A percentile compares a stretch with the other conserved stretches of the same genome.
phyloP scores from a whole-genome alignment of 495 filamentous ascomycete genomes.

The Xylaria castorea region DNA sequence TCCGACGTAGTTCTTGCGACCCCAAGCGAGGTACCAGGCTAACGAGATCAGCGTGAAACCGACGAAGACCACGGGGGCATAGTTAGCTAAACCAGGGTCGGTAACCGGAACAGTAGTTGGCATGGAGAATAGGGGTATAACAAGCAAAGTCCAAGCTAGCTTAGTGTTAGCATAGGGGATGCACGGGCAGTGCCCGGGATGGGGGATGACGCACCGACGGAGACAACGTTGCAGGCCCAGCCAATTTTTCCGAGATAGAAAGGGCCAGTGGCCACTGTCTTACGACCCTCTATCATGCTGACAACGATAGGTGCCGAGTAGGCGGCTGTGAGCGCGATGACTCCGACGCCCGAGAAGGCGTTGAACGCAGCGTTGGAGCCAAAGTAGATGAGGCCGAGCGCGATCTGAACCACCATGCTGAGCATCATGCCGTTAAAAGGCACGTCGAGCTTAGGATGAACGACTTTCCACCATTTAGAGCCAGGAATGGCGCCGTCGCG shows the following conservation, averaged over 20 bases:
- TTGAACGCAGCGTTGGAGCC: conserved; percentile 60
- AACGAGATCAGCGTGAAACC: conserved; percentile 62
- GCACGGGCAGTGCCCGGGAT: conserved; percentile 18
- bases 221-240: conserved; percentile 60
- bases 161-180: conserved; percentile 29
- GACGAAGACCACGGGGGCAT: conserved; percentile 69
- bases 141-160: conserved; percentile 66
- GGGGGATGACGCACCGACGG: conserved; percentile 53
- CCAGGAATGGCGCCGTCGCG: conserved; percentile 65
- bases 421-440: conserved; percentile 61
- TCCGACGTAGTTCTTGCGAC: conserved; percentile 72
- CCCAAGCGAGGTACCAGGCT: conserved; percentile 58
- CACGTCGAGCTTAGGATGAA: conserved; percentile 54
- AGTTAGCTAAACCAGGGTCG: conserved; percentile 66
- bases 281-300: conserved; percentile 58
- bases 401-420: conserved; percentile 53
- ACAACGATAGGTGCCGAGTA: conserved; percentile 66
- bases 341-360: conserved; percentile 68
- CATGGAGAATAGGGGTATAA: conserved; percentile 71
- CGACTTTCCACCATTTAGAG: conserved; percentile 58
- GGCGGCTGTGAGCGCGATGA: conserved; percentile 63
- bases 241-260: conserved; percentile 66
- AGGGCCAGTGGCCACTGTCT: conserved; percentile 57
- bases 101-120: conserved; percentile 66
- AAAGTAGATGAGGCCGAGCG: conserved; percentile 60